phyloP scores from a whole-genome alignment of 805 yeast species.

The Brettanomyces bruxellensis region DNA sequence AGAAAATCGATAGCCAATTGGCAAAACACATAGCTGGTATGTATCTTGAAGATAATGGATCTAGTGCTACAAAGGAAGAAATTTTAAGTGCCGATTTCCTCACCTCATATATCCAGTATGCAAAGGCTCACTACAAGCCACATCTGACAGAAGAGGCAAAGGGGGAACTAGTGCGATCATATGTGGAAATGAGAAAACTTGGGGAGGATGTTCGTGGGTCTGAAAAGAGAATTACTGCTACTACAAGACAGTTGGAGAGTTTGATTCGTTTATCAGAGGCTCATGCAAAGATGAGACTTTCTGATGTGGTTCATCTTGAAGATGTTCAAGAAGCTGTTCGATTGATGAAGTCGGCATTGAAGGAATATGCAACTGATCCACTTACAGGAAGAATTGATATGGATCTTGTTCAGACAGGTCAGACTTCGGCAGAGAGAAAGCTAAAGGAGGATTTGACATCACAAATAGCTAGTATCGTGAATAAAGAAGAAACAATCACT shows the following conservation, averaged over 20 bases:
- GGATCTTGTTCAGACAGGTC: conserved; percentile 96
- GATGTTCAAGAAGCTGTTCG: conserved; percentile 95
- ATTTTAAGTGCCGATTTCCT: conserved; percentile 80
- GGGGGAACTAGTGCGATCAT: conserved; percentile 73
- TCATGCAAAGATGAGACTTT: conserved; percentile 91
- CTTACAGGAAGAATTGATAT: conserved; percentile 93
- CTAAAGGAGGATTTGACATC: conserved; percentile 63
- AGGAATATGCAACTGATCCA: conserved; percentile 98
- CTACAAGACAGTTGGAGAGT: conserved; percentile 93
- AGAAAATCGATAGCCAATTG: conserved; percentile 69
- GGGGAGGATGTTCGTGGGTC: conserved; percentile 86
- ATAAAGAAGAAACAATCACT: conserved; percentile 39
- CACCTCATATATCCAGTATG: conserved; percentile 85
- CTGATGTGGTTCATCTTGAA: conserved; percentile 55
- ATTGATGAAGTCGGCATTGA: conserved; percentile 85
- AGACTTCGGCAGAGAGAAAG: conserved; percentile 77
- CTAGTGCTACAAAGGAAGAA: conserved; percentile 56
- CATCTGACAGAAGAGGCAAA: conserved; percentile 72
- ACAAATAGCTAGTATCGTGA: conserved; percentile 48
- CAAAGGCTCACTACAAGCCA: conserved; percentile 82
- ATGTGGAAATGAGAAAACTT: conserved; percentile 87
- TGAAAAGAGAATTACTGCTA: conserved; percentile 92
- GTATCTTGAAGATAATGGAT: conserved; percentile 84
- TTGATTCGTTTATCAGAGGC: conserved; percentile 95
- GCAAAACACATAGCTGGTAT: conserved; percentile 86